Conservation (phyloP, 202 grass and related monocot genomes). For the Panicum hallii region DNA sequence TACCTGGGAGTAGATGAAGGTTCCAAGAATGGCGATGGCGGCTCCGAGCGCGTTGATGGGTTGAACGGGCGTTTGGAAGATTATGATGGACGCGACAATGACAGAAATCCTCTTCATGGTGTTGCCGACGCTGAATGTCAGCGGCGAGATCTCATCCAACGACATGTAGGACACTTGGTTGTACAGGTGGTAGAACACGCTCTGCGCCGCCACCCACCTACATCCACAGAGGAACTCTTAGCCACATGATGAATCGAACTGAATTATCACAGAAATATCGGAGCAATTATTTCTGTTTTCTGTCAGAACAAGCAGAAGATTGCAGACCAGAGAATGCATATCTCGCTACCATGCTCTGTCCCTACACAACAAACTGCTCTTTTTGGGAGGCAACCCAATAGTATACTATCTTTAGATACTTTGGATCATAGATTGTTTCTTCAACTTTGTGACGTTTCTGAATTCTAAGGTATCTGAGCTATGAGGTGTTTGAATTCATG, state of each 20-base stretch:
- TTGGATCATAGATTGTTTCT: constrained; percentile 6
- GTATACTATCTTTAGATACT: neutral
- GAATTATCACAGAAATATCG: constrained; percentile 33
- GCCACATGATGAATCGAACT: constrained; percentile 35
- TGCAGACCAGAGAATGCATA: constrained; percentile 35
- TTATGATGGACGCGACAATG: constrained; percentile 93
- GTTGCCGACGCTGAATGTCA: constrained; percentile 96
- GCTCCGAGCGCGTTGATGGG: constrained; percentile 97
- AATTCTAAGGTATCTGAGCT: neutral
- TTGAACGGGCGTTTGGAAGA: constrained; percentile 89
- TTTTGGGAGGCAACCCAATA: constrained; percentile 19
- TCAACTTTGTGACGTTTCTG: constrained; percentile 6
- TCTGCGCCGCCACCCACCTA: constrained; percentile 96
- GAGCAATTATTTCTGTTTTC: neutral
- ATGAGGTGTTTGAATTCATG: neutral
- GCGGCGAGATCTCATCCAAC: constrained; percentile 87
- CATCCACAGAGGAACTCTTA: constrained; percentile 35
- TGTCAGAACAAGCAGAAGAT: neutral
- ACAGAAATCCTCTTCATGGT: constrained; percentile 98
- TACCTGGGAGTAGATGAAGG: constrained; percentile 97
- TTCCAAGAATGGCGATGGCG: constrained; percentile 84
- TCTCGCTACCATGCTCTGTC: constrained; percentile 9
- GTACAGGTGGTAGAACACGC: constrained; percentile 99
- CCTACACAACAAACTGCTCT: constrained; percentile 6
- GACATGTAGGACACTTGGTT: constrained; percentile 99